A percentile compares a stretch with the other conserved stretches of the same genome.
These are phyloP conservation scores for Blastobotrys capitulatus DNA, from an alignment of 1,139 yeast genomes.

Conservation along the genomic window DNA sequence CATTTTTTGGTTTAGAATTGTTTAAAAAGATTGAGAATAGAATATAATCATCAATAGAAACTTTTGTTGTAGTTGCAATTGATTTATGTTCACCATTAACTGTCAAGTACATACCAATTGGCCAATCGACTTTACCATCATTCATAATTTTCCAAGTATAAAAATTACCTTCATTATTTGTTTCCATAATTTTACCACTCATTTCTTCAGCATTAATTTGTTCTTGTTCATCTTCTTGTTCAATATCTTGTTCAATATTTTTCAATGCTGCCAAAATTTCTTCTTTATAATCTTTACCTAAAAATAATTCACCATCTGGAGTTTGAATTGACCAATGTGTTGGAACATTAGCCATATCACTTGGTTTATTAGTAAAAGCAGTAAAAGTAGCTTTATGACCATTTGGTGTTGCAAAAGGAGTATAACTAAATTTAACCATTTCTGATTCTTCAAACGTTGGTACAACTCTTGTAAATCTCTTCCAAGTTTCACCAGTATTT, in stretches of 20 bases:
- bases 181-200: background rate
- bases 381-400: slow-evolving; percentile 13
- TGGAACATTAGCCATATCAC: slow-evolving; percentile 10
- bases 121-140: slow-evolving; percentile 8
- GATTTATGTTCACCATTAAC: background rate
- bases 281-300: slow-evolving; percentile 6
- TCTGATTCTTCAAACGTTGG: slow-evolving; percentile 9
- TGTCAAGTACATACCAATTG: slow-evolving; percentile 7
- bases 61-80: background rate
- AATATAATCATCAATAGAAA: background rate
- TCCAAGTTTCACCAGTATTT: slow-evolving; percentile 20
- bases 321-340: slow-evolving; percentile 14
- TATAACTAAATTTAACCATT: slow-evolving; percentile 5
- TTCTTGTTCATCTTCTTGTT: background rate
- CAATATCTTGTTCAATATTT: too few species aligned
- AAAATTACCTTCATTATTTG: background rate
- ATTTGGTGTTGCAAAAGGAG: slow-evolving; percentile 12
- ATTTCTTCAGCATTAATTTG: background rate
- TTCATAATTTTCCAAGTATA: slow-evolving; percentile 4
- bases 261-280: too few species aligned
- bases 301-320: slow-evolving; percentile 12
- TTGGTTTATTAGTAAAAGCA: slow-evolving; percentile 11
- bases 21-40: background rate
- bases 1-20: background rate
- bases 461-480: slow-evolving; percentile 15